Conservation (phyloP, 179 eudicot genomes). For the Nepenthes alata region DNA sequence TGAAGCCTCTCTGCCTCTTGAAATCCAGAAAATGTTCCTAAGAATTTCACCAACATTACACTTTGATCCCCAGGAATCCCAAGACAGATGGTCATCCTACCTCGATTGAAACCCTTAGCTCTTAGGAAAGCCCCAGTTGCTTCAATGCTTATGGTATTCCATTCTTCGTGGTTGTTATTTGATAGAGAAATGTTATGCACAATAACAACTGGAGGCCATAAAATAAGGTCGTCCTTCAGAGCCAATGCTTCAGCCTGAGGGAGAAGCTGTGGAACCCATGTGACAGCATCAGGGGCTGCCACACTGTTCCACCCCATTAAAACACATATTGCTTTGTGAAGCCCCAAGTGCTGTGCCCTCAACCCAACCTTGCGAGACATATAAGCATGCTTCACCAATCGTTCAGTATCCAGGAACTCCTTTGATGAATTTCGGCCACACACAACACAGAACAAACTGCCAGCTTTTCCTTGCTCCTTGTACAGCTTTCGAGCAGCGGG, state of each 20-base stretch:
- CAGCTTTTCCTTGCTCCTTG: constrained; percentile 49
- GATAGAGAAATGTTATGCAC: constrained; percentile 32
- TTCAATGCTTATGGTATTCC: constrained; percentile 22
- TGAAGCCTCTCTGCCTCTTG: constrained; percentile 55
- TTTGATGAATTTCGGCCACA: constrained; percentile 53
- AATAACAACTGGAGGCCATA: constrained; percentile 51
- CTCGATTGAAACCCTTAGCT: constrained; percentile 39
- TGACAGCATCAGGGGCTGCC: constrained; percentile 18
- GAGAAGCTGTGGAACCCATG: constrained; percentile 24
- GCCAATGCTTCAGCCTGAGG: constrained; percentile 27
- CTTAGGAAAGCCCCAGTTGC: constrained; percentile 29
- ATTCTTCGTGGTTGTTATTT: constrained; percentile 18
- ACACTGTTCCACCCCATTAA: constrained; percentile 49
- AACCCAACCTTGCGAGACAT: constrained; percentile 36
- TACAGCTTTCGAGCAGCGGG: constrained; percentile 29
- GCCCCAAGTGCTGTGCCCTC: constrained; percentile 52
- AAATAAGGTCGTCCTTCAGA: constrained; percentile 48
- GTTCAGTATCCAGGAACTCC: constrained; percentile 39
- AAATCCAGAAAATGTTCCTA: constrained; percentile 43
- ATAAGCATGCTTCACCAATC: constrained; percentile 40
- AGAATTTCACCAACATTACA: constrained; percentile 36
- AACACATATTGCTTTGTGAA: constrained; percentile 51
- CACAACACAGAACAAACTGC: constrained; percentile 54
- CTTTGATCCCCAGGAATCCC: constrained; percentile 40
- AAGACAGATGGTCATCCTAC: constrained; percentile 25